Percentiles rank a stretch among this genome's conserved stretches.
These are phyloP conservation scores for Tuber aestivum DNA, from an alignment of 495 filamentous ascomycete genomes.

Conservation along the genomic window DNA sequence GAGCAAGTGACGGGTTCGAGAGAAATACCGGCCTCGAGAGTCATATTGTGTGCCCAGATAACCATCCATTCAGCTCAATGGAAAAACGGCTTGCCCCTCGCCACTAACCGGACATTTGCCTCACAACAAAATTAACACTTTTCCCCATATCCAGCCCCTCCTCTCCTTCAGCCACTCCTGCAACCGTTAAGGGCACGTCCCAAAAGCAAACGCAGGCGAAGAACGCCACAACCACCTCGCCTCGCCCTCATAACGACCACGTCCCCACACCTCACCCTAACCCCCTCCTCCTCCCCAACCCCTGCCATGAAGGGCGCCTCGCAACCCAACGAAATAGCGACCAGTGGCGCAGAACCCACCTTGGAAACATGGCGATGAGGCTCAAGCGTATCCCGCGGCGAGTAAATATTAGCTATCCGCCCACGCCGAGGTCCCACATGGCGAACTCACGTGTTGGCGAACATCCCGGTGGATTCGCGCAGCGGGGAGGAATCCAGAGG, in stretches of 20 bases:
- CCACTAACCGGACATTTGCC: constrained; percentile 69
- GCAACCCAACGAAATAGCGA: constrained; percentile 82
- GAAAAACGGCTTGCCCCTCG: neutral
- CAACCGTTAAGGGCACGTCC: constrained; percentile 70
- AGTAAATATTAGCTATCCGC: constrained; percentile 89
- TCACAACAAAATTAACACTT: constrained; percentile 82
- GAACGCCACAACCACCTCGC: constrained; percentile 89
- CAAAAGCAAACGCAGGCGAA: constrained; percentile 67
- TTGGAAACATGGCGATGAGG: constrained; percentile 89
- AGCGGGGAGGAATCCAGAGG: constrained; percentile 45
- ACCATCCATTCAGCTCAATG: too few relatives aligned
- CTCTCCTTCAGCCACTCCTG: constrained; percentile 63
- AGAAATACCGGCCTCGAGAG: too few relatives aligned
- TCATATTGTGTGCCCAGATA: neutral
- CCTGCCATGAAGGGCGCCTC: constrained; percentile 75
- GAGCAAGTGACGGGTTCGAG: too few relatives aligned
- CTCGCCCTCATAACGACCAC: constrained; percentile 73
- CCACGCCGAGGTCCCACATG: constrained; percentile 50
- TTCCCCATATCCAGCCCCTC: constrained; percentile 79
- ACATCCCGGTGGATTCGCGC: constrained; percentile 60
- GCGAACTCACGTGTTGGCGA: constrained; percentile 52
- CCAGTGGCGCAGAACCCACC: constrained; percentile 62
- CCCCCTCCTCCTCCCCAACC: constrained; percentile 48
- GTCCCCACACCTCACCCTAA: constrained; percentile 72
- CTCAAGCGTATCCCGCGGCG: constrained; percentile 77